Conservation (phyloP, 495 filamentous ascomycete genomes). For the Tuber umbilicatum region DNA sequence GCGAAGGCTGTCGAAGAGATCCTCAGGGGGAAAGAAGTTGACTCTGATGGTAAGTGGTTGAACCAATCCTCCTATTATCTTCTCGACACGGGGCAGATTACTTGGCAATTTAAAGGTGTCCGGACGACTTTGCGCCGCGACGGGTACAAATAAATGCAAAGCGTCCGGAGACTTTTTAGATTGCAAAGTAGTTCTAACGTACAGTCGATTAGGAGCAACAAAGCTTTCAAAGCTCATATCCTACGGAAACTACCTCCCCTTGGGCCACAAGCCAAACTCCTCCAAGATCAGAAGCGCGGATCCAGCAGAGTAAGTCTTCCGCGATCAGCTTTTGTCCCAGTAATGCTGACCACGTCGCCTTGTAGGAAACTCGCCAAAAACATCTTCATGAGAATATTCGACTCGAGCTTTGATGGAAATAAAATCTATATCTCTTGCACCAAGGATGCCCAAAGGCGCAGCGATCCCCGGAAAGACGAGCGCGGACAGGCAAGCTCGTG, state of each 20-base stretch:
- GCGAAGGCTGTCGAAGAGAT: neutral
- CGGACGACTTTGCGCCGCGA: too few species aligned
- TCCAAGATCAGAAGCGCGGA: slow-evolving; percentile 10
- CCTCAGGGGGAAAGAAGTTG: neutral
- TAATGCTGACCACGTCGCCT: neutral
- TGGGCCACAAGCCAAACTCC: slow-evolving; percentile 6
- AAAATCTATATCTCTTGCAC: slow-evolving; percentile 37
- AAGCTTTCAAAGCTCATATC: slow-evolving; percentile 27
- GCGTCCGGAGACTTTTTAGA: too few species aligned
- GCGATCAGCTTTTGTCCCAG: too few species aligned
- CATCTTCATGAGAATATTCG: slow-evolving; percentile 30
- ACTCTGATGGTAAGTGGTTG: neutral
- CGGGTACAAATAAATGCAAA: too few species aligned
- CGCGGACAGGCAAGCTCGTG: slow-evolving; percentile 7
- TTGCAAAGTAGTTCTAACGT: neutral
- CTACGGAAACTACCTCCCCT: slow-evolving; percentile 25
- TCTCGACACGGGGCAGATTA: neutral
- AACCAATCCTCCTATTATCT: neutral
- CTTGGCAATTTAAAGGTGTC: too few species aligned
- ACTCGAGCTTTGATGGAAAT: slow-evolving; percentile 22
- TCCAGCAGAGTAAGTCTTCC: slow-evolving; percentile 8
- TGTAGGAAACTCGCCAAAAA: slow-evolving; percentile 18
- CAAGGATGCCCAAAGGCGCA: slow-evolving; percentile 19
- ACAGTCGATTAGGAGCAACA: slow-evolving; percentile 12
- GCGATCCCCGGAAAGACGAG: slow-evolving; percentile 6